These are phyloP conservation scores for Psilocybe cubensis DNA, from an alignment of 768 basidiomycete genomes.

Conservation along the genomic window DNA sequence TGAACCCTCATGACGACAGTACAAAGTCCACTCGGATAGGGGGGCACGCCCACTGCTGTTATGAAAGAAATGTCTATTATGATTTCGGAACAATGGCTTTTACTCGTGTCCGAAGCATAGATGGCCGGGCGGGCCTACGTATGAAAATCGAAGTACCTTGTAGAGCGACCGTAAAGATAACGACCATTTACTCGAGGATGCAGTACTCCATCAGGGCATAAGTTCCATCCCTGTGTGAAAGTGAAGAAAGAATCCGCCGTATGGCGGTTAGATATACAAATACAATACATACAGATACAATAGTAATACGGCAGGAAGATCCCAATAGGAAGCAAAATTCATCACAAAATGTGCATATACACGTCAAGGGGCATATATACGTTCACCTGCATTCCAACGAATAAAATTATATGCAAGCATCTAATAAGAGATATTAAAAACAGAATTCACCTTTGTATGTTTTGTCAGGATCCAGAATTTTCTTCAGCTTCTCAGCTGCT, in stretches of 20 bases:
- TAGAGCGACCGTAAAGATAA: too few species aligned
- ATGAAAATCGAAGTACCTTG: too few species aligned
- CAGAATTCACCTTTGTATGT: constrained; percentile 43
- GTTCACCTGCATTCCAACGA: constrained; percentile 28
- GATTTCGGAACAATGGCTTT: too few species aligned
- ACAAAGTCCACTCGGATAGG: too few species aligned
- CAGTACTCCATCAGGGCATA: too few species aligned
- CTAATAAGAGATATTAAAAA: not conserved
- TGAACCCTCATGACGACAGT: too few species aligned
- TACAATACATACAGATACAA: constrained; percentile 1
- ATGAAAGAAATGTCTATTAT: too few species aligned
- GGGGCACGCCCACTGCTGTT: too few species aligned
- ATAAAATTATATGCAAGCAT: not conserved
- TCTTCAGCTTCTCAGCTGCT: constrained; percentile 64
- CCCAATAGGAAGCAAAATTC: not conserved
- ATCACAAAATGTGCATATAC: not conserved
- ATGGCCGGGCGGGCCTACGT: too few species aligned
- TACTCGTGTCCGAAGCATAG: too few species aligned
- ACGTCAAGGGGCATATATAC: constrained; percentile 40
- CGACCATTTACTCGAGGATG: too few species aligned
- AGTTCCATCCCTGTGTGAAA: not conserved
- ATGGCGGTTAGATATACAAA: not conserved
- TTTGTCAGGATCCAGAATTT: constrained; percentile 56
- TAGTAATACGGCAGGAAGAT: not conserved
- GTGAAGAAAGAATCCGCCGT: too few species aligned